Evolutionary conservation across 169 alveolate genomes (phyloP), one percentile per base, ranked within the genome.

Genomic region (Eimeria sp.): DNA sequence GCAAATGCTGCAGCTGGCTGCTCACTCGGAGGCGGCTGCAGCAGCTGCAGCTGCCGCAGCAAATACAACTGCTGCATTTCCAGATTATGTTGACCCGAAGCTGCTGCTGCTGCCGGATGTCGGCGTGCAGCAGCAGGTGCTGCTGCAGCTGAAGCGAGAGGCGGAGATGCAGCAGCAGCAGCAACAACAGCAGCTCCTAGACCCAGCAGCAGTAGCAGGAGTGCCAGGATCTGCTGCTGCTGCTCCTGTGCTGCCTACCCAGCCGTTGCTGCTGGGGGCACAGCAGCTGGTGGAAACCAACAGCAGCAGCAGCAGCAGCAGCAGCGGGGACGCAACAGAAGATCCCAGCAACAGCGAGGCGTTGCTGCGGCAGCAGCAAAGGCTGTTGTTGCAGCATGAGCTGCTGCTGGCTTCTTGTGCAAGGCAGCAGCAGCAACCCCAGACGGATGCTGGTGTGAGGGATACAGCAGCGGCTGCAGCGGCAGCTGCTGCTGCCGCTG

Each of bases 281-380:
- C 87, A 76, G 87, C 87, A 76, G 63, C 61, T 76, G 87, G 63
- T 76, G 87, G 58, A 76, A n/a, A 34, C 16, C 34, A 70, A 25
- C 80, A 70, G 45, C 49, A 76, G 87, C 87, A 76, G 87, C 87
- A 76, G 87, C 87, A 76, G 87, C 87, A 72, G 82, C 82, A 72
- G 82, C 82, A 72, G 82, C 82, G 82, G 61, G 54, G 63, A 40
- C 34, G 87, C 63, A 76, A 14, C 61, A 54, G 87, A 76, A 76
- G 87, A 76, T 63, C 43, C 87, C 61, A 76, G 14, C 87, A 76
- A 49, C 87, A 76, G 87, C 87, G 87, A 76, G 87, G 87, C 87
- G 54, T 76, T 76, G 87, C 87, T 76, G 87, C 87, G 87, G 87
- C 87, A 76, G 87, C 87, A 76, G 63, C 87, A 76, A 27, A 40